Base-by-base conservation (phyloP, 768 basidiomycete genomes). In the Tylopilus sp. region DNA sequence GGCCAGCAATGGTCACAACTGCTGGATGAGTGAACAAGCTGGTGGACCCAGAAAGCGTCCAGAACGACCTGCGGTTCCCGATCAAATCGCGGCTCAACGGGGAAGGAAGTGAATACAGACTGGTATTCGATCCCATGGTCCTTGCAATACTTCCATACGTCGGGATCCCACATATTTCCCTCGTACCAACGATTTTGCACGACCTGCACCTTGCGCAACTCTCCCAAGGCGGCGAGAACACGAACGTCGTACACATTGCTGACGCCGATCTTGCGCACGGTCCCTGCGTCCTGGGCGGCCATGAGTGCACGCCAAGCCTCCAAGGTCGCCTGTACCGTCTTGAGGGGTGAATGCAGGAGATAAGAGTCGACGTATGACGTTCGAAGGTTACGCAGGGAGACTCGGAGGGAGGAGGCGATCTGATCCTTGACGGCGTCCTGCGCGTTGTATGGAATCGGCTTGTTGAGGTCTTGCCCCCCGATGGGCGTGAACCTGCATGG, bases 121-220 rank as follows among this genome's bases (percentile, higher is more conserved):
- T 92, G 88, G 59, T 91, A 92, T 62, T 82, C 78, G 9, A 88
- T 83, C 11, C 69, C 79, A 44, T 84, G 72, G 48, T 76, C 69
- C 57, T 70, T 75, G 64, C 91, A 93, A 57, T 85, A 86, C 33
- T 70, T 69, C 56, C 82, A 75, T 4, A 91, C 83, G 1, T 75
- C 74, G 47, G 70, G 71, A 61, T 91, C 88, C 86, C 88, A 93
- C 5, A 69, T 73, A 52, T 91, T 93, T 6, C 81, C 83, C 64
- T 90, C 83, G 59, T 83, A 86, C 90, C 91, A 95, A 44, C 91
- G 73, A 65, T 91, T 89, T 66, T 91, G 91, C 15, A 93, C 87
- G 26, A 91, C 79, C 50, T 88, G 78, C 5, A 88, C 79, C 52
- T 79, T 76, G 48, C 82, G 72, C 57, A 77, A 71, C 17, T 75